These are phyloP conservation scores for Trichoderma sp. DNA, from an alignment of 2,329 filamentous ascomycete genomes.

Conservation along the genomic window DNA sequence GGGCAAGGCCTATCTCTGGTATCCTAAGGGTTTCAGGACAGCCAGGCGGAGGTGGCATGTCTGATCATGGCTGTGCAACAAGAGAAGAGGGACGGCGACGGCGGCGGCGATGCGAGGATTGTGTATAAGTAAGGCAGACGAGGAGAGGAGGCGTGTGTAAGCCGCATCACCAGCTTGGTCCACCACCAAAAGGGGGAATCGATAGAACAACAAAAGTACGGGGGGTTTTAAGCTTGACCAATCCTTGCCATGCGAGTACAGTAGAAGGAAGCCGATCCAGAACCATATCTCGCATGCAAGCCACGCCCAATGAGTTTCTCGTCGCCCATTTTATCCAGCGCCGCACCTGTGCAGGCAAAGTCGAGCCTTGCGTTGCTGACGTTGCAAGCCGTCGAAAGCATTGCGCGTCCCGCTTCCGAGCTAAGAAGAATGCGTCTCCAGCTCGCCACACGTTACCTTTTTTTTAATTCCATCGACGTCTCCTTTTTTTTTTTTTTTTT, in stretches of 20 bases:
- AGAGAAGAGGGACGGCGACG: neutral
- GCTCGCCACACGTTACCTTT: constrained; percentile 11
- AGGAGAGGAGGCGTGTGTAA: no score
- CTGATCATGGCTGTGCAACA: constrained; percentile 28
- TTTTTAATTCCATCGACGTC: neutral
- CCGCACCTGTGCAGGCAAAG: neutral
- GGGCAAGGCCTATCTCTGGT: constrained; percentile 21
- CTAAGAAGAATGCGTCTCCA: constrained; percentile 23
- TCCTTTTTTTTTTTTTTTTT: neutral
- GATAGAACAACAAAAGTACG: no score
- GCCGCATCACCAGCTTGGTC: neutral
- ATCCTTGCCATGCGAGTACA: neutral
- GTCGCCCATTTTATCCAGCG: neutral
- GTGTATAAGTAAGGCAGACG: neutral
- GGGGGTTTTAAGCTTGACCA: constrained; percentile 12
- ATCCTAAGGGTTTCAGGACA: constrained; percentile 28
- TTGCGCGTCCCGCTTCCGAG: constrained; percentile 33
- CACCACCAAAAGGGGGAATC: neutral
- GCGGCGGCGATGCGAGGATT: neutral
- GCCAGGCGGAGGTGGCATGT: constrained; percentile 30
- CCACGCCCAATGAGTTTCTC: neutral
- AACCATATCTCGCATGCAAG: neutral
- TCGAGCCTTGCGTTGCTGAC: constrained; percentile 26
- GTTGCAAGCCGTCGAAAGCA: constrained; percentile 30
- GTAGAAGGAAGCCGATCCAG: neutral